phyloP scores from a whole-genome alignment of 2,329 filamentous ascomycete genomes.

The Botrytis deweyae region DNA sequence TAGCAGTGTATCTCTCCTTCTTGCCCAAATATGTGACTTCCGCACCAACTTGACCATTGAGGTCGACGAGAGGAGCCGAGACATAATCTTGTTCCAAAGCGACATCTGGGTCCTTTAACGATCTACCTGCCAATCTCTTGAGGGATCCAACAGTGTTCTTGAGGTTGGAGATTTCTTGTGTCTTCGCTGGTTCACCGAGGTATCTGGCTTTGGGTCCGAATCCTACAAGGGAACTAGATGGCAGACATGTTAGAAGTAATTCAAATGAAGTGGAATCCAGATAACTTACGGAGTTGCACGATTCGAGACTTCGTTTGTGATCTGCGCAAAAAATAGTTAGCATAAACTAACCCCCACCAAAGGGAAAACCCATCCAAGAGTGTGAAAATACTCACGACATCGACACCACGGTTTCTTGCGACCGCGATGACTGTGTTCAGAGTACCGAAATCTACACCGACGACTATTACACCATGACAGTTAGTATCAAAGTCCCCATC shows the following conservation, averaged over 20 bases:
- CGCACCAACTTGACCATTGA: conserved; percentile 91
- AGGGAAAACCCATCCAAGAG: background rate
- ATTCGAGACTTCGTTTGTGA: conserved; percentile 99
- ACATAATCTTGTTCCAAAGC: conserved; percentile 90
- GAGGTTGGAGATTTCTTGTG: conserved; percentile 97
- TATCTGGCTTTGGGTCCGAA: conserved; percentile 94
- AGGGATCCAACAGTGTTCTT: conserved; percentile 96
- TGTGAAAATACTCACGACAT: conserved; percentile 74
- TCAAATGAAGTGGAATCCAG: background rate
- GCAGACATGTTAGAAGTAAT: conserved; percentile 23
- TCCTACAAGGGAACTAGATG: conserved; percentile 78
- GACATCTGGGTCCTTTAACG: conserved; percentile 85
- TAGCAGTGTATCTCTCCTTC: conserved; percentile 93
- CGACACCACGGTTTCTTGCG: conserved; percentile 96
- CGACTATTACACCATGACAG: conserved; percentile 28
- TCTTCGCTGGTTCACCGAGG: conserved; percentile 93
- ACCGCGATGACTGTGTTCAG: conserved; percentile 97
- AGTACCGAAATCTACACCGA: conserved; percentile 76
- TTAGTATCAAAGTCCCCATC: background rate
- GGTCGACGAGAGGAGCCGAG: conserved; percentile 80
- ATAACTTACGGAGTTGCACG: conserved; percentile 88
- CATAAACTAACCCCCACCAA: conserved; percentile 29
- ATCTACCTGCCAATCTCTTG: conserved; percentile 88
- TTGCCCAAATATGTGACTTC: conserved; percentile 92
- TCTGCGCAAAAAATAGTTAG: conserved; percentile 53